Evolutionary conservation across 305 asterid species (phyloP).

Genomic region (Euphrasia arctica): DNA sequence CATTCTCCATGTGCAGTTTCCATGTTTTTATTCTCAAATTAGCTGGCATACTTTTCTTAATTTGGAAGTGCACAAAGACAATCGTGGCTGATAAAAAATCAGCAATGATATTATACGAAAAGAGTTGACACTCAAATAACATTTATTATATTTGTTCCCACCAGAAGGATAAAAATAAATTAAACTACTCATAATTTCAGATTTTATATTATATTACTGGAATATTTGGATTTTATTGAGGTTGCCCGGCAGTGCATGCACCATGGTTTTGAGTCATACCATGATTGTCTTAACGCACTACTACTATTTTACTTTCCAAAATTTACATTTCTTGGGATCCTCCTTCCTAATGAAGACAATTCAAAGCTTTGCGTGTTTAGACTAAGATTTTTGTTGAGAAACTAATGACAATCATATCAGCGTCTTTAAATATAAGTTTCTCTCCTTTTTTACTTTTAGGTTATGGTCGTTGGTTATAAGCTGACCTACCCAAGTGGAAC

Average conservation of each 20-base stretch:
- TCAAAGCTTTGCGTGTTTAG: conserved; percentile 10
- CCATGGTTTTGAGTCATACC: not conserved
- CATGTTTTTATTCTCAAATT: conserved; percentile 3
- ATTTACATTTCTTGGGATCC: conserved; percentile 14
- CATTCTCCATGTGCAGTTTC: conserved; percentile 10
- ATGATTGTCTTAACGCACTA: not conserved
- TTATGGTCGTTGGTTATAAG: conserved; percentile 85
- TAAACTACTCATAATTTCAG: conserved; percentile 11
- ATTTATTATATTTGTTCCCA: not conserved
- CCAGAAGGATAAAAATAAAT: not conserved
- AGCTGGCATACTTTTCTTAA: conserved; percentile 7
- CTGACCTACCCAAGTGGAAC: conserved; percentile 96
- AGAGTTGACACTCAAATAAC: not conserved
- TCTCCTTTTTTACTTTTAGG: conserved; percentile 42
- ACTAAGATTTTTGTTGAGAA: conserved; percentile 19
- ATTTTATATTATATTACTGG: conserved; percentile 11
- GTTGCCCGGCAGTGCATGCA: conserved; percentile 7
- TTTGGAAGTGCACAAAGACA: conserved; percentile 2
- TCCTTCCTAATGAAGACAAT: conserved; percentile 3
- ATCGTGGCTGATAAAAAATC: not conserved
- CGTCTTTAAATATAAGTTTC: not conserved
- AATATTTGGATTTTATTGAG: conserved; percentile 1
- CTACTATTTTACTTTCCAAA: not conserved
- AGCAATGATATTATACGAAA: conserved; percentile 2
- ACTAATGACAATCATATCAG: conserved; percentile 2